Conservation (phyloP, 2,329 filamentous ascomycete species). For the Talaromyces piceae region DNA sequence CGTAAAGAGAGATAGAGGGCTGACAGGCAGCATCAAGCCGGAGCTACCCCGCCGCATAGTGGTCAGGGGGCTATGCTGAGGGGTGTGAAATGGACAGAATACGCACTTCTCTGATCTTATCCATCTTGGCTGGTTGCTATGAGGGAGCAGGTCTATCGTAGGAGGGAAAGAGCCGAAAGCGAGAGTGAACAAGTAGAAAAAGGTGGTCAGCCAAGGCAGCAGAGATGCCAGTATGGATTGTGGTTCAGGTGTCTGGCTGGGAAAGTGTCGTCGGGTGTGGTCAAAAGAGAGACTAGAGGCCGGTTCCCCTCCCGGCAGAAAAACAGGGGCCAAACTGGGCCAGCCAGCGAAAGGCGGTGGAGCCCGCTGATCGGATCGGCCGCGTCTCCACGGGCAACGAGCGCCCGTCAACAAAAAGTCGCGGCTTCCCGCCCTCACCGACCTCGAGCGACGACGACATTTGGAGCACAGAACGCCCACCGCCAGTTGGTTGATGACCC, state of each 20-base stretch:
- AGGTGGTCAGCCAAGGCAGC: neutral
- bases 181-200: neutral
- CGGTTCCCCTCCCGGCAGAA: neutral
- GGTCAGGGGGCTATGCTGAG: constrained; percentile 14
- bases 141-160: neutral
- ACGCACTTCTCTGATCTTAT: constrained; percentile 38
- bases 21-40: constrained; percentile 18
- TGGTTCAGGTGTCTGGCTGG: neutral
- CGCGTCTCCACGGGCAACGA: constrained; percentile 35
- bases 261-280: neutral
- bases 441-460: neutral
- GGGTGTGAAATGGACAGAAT: constrained; percentile 6
- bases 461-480: neutral
- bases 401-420: constrained; percentile 19
- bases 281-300: neutral
- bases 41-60: constrained; percentile 37
- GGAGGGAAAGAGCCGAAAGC: neutral
- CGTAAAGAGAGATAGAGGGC: constrained; percentile 2
- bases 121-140: constrained; percentile 52
- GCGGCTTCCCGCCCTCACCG: constrained; percentile 17
- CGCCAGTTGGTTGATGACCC: neutral
- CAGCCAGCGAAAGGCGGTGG: constrained; percentile 5
- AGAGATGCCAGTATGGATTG: too few relatives aligned
- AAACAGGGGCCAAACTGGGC: neutral
- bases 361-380: constrained; percentile 1